Evolutionary conservation across 768 basidiomycete genomes (phyloP).

Genomic region (Auricularia auricula-judae): DNA sequence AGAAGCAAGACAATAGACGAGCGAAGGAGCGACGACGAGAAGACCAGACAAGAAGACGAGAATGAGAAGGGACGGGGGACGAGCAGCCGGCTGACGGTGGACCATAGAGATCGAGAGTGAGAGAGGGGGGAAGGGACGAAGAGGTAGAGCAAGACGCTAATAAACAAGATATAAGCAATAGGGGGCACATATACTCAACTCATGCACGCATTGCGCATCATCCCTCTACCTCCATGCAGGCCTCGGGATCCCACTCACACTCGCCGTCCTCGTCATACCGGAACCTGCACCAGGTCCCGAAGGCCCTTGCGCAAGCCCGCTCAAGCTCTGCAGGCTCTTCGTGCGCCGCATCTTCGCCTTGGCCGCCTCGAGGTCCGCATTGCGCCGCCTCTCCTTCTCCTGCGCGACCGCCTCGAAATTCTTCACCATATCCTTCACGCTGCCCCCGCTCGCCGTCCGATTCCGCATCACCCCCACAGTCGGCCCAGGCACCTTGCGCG

Average conservation of each 20-base stretch:
- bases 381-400: background rate
- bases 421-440: constrained; percentile 62
- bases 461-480: too few relatives aligned
- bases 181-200: background rate
- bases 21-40: background rate
- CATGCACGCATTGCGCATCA: background rate
- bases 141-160: background rate
- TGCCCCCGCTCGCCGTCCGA: constrained; percentile 52
- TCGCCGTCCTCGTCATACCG: background rate
- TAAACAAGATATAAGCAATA: background rate
- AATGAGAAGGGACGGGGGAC: background rate
- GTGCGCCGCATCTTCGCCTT: background rate
- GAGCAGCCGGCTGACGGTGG: background rate
- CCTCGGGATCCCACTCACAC: background rate
- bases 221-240: background rate
- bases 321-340: background rate
- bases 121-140: background rate
- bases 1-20: background rate
- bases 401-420: constrained; percentile 35
- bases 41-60: background rate
- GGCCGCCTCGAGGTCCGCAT: background rate
- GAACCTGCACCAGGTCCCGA: background rate
- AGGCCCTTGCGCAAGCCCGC: background rate
- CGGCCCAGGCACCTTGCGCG: constrained; percentile 16
- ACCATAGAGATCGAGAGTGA: background rate